These are phyloP conservation scores for Trametes gibbosa DNA, from an alignment of 768 basidiomycete species.

Conservation along the genomic window DNA sequence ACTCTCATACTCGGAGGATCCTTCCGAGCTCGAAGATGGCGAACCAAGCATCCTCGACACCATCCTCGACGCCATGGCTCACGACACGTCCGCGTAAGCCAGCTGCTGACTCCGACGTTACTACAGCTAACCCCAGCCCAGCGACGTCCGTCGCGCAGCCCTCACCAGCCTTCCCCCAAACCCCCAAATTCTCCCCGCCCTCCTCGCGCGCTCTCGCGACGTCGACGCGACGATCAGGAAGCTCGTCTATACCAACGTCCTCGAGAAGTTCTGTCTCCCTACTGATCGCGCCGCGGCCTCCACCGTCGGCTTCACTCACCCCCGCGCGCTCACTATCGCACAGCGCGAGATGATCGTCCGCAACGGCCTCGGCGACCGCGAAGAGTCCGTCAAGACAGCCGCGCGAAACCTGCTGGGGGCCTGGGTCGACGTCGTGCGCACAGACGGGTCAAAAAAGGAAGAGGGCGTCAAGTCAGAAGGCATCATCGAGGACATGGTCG, in stretches of 20 bases:
- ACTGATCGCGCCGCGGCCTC: slow-evolving; percentile 20
- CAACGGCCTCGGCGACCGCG: slow-evolving; percentile 86
- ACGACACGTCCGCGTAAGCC: slow-evolving; percentile 77
- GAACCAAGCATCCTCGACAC: slow-evolving; percentile 54
- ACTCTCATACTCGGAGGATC: slow-evolving; percentile 68
- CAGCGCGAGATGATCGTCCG: slow-evolving; percentile 78
- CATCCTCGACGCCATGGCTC: slow-evolving; percentile 62
- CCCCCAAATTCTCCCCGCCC: slow-evolving; percentile 51
- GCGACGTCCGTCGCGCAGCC: slow-evolving; percentile 84
- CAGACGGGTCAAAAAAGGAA: slow-evolving; percentile 35
- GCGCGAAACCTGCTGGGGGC: slow-evolving; percentile 66
- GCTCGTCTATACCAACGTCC: slow-evolving; percentile 61
- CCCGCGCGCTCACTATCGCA: slow-evolving; percentile 58
- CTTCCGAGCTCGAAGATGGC: slow-evolving; percentile 48
- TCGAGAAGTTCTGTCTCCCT: slow-evolving; percentile 43
- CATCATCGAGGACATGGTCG: slow-evolving; percentile 34
- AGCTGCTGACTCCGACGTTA: neutral
- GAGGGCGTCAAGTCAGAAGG: slow-evolving; percentile 41
- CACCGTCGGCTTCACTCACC: slow-evolving; percentile 59
- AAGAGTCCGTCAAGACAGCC: slow-evolving; percentile 66
- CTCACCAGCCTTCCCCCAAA: slow-evolving; percentile 68
- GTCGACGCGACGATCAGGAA: slow-evolving; percentile 73
- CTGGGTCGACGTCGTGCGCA: slow-evolving; percentile 69
- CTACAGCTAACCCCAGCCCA: slow-evolving; percentile 28
- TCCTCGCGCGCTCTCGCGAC: slow-evolving; percentile 80